Evolutionary conservation across 345 rosid species (phyloP).

Genomic region (Camelina sativa): DNA sequence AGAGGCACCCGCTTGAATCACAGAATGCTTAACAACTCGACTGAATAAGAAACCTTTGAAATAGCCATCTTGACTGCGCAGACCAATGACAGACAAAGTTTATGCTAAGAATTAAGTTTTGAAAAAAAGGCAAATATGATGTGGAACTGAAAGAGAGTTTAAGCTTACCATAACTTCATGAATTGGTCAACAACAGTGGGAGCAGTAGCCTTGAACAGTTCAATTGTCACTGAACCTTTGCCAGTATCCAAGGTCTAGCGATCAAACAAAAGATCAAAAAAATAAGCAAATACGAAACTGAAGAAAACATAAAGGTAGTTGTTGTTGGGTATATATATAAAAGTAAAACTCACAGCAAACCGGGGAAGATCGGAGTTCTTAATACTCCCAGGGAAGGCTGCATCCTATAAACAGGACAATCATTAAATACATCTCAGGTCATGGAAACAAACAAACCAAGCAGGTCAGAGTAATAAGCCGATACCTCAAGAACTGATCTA

Average conservation of each 20-base stretch:
- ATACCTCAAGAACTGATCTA: constrained; percentile 58
- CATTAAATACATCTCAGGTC: background rate
- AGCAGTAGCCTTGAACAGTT: constrained; percentile 67
- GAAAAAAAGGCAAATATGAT: background rate
- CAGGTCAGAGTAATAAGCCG: no score
- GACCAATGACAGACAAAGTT: constrained; percentile 1
- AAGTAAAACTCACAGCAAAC: constrained; percentile 52
- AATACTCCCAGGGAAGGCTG: constrained; percentile 40
- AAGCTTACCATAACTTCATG: constrained; percentile 59
- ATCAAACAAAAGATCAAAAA: constrained; percentile 21
- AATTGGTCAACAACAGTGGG: constrained; percentile 72
- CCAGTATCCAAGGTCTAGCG: constrained; percentile 64
- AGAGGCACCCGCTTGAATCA: constrained; percentile 64
- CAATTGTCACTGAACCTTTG: constrained; percentile 69
- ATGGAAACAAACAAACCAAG: constrained; percentile 4
- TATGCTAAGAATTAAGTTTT: background rate
- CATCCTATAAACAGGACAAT: constrained; percentile 42
- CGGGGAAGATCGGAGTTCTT: constrained; percentile 58
- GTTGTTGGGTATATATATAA: background rate
- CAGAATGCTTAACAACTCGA: constrained; percentile 61
- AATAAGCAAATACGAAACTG: background rate
- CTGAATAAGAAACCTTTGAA: constrained; percentile 68
- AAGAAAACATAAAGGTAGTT: background rate
- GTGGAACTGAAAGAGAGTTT: background rate
- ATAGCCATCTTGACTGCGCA: constrained; percentile 64